These are phyloP conservation scores for Phialophora tarda DNA, from an alignment of 2,329 filamentous ascomycete genomes.

Conservation along the genomic window DNA sequence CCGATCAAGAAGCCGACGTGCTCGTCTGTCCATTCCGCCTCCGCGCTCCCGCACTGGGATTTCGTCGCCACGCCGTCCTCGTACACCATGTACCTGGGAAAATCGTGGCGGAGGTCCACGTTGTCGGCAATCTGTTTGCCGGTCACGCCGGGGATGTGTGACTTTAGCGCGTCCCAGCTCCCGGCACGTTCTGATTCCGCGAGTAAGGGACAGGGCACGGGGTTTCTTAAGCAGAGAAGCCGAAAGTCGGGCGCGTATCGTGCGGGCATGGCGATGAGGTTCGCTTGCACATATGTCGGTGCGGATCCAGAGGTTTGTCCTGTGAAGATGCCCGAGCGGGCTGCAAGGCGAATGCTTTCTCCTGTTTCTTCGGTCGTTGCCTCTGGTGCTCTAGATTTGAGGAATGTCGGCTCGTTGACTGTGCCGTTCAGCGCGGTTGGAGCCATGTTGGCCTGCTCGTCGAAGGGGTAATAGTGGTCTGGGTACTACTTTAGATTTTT, in stretches of 20 bases:
- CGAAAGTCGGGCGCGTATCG: conserved; percentile 64
- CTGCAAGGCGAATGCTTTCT: conserved; percentile 32
- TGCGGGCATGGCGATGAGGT: conserved; percentile 65
- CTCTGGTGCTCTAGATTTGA: background rate
- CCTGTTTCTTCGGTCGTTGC: conserved; percentile 21
- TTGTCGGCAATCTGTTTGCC: conserved; percentile 47
- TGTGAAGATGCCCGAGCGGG: conserved; percentile 29
- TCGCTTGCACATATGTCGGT: conserved; percentile 64
- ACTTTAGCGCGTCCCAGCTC: conserved; percentile 49
- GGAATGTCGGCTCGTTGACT: background rate
- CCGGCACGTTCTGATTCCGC: conserved; percentile 58
- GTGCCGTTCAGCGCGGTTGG: background rate
- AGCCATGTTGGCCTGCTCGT: background rate
- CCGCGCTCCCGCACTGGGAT: conserved; percentile 52
- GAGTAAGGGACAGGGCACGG: conserved; percentile 66
- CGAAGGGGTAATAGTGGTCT: background rate
- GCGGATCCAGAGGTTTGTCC: conserved; percentile 61
- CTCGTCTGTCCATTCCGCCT: conserved; percentile 60
- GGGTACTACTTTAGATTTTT: background rate
- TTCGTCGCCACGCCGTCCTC: conserved; percentile 52
- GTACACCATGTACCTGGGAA: conserved; percentile 65
- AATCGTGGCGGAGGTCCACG: conserved; percentile 64
- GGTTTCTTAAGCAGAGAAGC: conserved; percentile 64
- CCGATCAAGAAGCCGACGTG: conserved; percentile 69
- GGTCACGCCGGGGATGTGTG: conserved; percentile 43